Evolutionary conservation across 805 yeast species (phyloP), one percentile per base, ranked within the genome.

Genomic region (Candida piceae): DNA sequence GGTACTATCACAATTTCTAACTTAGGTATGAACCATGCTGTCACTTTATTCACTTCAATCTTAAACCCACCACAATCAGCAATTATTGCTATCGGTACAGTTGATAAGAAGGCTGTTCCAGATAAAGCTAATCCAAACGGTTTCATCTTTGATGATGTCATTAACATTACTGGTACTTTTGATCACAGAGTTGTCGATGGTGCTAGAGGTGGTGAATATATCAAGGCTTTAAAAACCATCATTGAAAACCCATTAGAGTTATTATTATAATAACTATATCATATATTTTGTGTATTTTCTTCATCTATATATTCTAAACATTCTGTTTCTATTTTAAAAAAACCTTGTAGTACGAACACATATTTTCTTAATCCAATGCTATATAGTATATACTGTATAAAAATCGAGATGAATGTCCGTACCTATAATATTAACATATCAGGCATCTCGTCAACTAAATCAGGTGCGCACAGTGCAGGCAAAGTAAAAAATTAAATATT

Each of bases 1-100:
- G 99, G 99, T 60, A 89, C 98, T 53, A 86, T 93, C 65, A 88
- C 97, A 63, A 90, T 93, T 59, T 93, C 97, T 49, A 93, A 93
- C 82, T 73, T 93, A 74, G 99, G 99, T 62, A 93, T 93, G 98
- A 93, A 93, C 79, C 77, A 70, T 40, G 97, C 98, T 38, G 97
- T 90, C 32, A 73, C 79, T 48, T 58, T 83, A 61, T 93, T 93
- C 79, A 90, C 98, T 21, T 90, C 98, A 25, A 93, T 93, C 66
- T 81, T 93, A 64, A 93, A 93, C 77, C 97, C 96, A 45, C 99
- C 99, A 37, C 98, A 90, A 69, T 74, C 89, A 35, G 80, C 96
- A 34, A 93, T 93, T 57, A 67, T 93, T 54, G 98, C 99, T 45
- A 76, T 93, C 52, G 96, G 96, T 55, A 90, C 98, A 26, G 80